These are phyloP conservation scores for Backusella circina DNA, from an alignment of 192 early-diverging fungal genomes.

Conservation along the genomic window DNA sequence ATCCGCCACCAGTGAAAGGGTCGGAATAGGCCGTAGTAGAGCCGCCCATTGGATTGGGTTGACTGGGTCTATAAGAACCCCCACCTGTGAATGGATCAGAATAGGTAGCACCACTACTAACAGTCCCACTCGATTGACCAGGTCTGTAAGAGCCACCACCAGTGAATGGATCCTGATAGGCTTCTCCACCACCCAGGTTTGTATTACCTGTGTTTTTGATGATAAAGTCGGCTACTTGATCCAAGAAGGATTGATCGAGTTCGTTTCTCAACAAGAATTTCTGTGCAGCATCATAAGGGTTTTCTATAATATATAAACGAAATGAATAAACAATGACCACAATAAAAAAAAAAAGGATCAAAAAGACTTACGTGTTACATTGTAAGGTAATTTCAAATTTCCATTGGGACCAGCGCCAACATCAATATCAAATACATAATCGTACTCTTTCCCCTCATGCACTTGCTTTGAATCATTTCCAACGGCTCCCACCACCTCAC, in stretches of 20 bases:
- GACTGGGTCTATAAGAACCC: conserved; percentile 7
- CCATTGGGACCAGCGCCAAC: conserved; percentile 66
- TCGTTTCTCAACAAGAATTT: conserved; percentile 81
- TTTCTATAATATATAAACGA: conserved; percentile 56
- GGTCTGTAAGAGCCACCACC: conserved; percentile 65
- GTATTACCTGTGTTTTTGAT: conserved; percentile 73
- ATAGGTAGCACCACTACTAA: conserved; percentile 28
- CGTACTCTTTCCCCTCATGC: conserved; percentile 88
- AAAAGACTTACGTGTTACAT: conserved; percentile 56
- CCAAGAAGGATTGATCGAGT: conserved; percentile 79
- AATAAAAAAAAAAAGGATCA: neutral
- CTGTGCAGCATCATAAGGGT: conserved; percentile 92
- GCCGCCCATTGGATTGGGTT: conserved; percentile 13
- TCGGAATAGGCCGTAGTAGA: conserved; percentile 38
- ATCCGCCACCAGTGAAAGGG: conserved; percentile 58
- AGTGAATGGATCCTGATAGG: conserved; percentile 33
- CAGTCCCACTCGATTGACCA: neutral
- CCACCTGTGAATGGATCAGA: conserved; percentile 65
- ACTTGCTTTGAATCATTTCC: conserved; percentile 73
- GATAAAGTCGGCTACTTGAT: conserved; percentile 95
- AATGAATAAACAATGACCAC: conserved; percentile 9
- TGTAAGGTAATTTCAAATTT: conserved; percentile 91
- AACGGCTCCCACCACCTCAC: conserved; percentile 90
- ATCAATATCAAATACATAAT: conserved; percentile 98
- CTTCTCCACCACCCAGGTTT: conserved; percentile 43